phyloP scores from a whole-genome alignment of 164 flowering plant genomes.

The Vitis cinerea region DNA sequence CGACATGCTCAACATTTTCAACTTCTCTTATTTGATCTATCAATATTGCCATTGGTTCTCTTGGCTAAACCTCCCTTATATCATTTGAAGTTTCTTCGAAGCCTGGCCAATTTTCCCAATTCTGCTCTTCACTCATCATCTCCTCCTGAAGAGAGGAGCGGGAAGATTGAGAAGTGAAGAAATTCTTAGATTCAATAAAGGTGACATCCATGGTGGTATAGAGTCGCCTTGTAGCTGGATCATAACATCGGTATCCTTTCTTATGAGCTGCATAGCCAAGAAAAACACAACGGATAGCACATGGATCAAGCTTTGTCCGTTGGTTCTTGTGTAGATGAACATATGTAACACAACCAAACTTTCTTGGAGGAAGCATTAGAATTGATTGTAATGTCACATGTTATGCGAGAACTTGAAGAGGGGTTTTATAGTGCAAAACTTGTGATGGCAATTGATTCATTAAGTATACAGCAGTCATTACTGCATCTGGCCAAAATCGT shows the following conservation, averaged over 20 bases:
- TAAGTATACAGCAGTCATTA: too few relatives aligned
- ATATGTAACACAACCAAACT: conserved; percentile 3
- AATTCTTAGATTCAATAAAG: not conserved
- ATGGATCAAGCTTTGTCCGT: conserved; percentile 1
- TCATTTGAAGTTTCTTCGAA: not conserved
- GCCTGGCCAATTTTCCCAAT: not conserved
- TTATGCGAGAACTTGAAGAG: too few relatives aligned
- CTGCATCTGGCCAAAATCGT: too few relatives aligned
- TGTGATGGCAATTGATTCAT: too few relatives aligned
- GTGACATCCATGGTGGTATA: conserved; percentile 9
- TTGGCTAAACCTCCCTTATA: too few relatives aligned
- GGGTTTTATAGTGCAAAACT: too few relatives aligned
- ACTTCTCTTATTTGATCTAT: too few relatives aligned
- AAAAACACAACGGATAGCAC: conserved; percentile 3
- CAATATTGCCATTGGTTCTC: too few relatives aligned
- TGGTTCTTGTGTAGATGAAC: conserved; percentile 6
- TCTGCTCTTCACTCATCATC: not conserved
- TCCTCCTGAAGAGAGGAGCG: conserved; percentile 1
- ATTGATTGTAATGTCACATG: too few relatives aligned
- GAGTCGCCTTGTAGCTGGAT: not conserved
- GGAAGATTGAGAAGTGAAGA: not conserved
- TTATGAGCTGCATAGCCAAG: not conserved
- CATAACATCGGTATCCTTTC: not conserved
- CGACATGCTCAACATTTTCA: too few relatives aligned
- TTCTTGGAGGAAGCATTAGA: not conserved